Conservation (phyloP, 2,329 filamentous ascomycete species). For the Ilyonectria mors-panacis region DNA sequence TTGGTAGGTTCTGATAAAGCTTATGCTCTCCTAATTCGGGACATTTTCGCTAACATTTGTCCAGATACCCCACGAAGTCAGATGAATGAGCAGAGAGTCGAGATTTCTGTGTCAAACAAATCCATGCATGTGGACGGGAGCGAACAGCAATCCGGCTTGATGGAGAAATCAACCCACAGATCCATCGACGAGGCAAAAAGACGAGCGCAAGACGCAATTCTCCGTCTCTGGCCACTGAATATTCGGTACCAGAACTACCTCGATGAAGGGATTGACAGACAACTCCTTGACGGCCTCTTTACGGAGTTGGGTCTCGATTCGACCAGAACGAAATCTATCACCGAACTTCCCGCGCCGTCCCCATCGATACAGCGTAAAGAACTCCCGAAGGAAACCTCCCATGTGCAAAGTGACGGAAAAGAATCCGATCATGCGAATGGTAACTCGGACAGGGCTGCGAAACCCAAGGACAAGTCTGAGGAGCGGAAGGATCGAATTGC, state of each 20-base stretch:
- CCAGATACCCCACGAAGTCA: slow-evolving; percentile 30
- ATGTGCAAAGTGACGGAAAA: slow-evolving; percentile 1
- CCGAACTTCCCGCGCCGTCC: slow-evolving; percentile 3
- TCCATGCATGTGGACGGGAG: not conserved
- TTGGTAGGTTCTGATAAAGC: slow-evolving; percentile 16
- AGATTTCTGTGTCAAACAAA: not conserved
- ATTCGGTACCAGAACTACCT: slow-evolving; percentile 82
- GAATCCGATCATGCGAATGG: not conserved
- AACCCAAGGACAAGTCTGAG: slow-evolving; percentile 65
- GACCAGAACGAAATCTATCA: not conserved
- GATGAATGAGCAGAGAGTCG: not conserved
- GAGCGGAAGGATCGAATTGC: slow-evolving; percentile 85
- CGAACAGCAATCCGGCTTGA: not conserved
- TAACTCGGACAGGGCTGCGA: slow-evolving; percentile 58
- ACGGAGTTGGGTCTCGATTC: slow-evolving; percentile 75
- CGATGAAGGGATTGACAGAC: slow-evolving; percentile 78
- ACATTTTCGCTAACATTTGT: slow-evolving; percentile 24
- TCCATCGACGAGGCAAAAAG: slow-evolving; percentile 62
- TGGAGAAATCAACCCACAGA: slow-evolving; percentile 6
- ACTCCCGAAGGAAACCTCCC: not conserved
- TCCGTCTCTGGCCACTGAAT: slow-evolving; percentile 75
- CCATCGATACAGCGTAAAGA: slow-evolving; percentile 4
- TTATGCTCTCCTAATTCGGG: not conserved
- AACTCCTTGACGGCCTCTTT: slow-evolving; percentile 76
- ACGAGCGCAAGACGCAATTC: slow-evolving; percentile 76